phyloP scores from a whole-genome alignment of 768 basidiomycete species.

The Obba rivulosa region DNA sequence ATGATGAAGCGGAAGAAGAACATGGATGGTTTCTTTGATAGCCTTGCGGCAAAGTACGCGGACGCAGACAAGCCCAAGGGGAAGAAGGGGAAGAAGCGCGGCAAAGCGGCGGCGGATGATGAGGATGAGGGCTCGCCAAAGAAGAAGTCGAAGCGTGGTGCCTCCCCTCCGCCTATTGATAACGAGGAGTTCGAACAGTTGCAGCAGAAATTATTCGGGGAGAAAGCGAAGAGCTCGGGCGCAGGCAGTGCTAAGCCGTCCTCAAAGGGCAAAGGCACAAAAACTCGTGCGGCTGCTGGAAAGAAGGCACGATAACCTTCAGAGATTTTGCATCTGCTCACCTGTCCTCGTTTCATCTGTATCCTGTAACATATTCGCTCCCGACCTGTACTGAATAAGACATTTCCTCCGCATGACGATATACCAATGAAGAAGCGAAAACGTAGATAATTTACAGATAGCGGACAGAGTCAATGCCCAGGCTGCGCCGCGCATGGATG shows the following conservation, averaged over 20 bases:
- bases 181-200: conserved; percentile 61
- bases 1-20: conserved; percentile 74
- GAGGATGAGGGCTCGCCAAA: conserved; percentile 30
- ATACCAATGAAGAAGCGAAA: neutral
- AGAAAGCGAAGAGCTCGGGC: conserved; percentile 32
- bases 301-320: neutral
- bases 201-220: conserved; percentile 51
- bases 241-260: conserved; percentile 8
- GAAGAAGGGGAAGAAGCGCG: conserved; percentile 43
- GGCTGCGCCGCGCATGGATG: conserved; percentile 73
- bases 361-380: too few relatives aligned
- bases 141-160: conserved; percentile 29
- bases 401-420: neutral
- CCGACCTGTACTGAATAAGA: conserved; percentile 1
- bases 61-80: conserved; percentile 39
- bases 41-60: conserved; percentile 68
- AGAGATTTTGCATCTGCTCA: too few relatives aligned
- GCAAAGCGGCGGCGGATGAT: conserved; percentile 35
- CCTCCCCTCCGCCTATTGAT: conserved; percentile 51
- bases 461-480: conserved; percentile 80
- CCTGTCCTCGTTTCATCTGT: too few relatives aligned
- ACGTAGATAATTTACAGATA: conserved; percentile 45
- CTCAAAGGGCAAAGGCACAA: conserved; percentile 25
- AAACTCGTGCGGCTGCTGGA: neutral
- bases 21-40: conserved; percentile 68